Conservation (phyloP, 768 basidiomycete species). For the Coprinopsis sp. region DNA sequence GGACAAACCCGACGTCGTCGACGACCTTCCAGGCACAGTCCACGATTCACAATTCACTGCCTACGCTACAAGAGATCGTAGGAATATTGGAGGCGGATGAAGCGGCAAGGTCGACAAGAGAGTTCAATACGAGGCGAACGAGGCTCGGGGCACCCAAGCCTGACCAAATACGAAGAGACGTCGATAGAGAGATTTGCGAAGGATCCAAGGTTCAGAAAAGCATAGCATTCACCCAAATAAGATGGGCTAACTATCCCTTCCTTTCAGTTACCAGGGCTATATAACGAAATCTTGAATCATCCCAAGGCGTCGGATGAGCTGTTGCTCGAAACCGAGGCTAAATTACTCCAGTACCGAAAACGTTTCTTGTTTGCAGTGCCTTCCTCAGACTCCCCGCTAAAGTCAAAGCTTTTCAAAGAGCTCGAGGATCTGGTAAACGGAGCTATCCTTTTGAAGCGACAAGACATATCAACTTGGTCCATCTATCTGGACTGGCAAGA, state of each 20-base stretch:
- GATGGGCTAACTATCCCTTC: conserved; percentile 10
- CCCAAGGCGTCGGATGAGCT: conserved; percentile 72
- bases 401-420: conserved; percentile 49
- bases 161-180: conserved; percentile 55
- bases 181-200: conserved; percentile 60
- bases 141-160: conserved; percentile 66
- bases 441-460: conserved; percentile 66
- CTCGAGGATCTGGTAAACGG: conserved; percentile 73
- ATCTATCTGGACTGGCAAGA: conserved; percentile 73
- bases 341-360: conserved; percentile 63
- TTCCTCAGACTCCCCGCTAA: conserved; percentile 30
- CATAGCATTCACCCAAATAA: conserved; percentile 1
- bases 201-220: conserved; percentile 60
- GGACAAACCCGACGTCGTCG: conserved; percentile 66
- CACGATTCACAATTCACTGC: conserved; percentile 66
- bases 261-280: conserved; percentile 63
- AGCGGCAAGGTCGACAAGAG: conserved; percentile 48
- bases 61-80: conserved; percentile 68
- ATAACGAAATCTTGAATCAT: conserved; percentile 78
- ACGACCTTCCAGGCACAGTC: conserved; percentile 53
- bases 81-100: conserved; percentile 61
- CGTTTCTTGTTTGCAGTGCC: conserved; percentile 61
- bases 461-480: conserved; percentile 81
- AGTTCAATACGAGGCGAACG: conserved; percentile 73
- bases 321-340: conserved; percentile 74